These are phyloP conservation scores for Exophiala bonariae DNA, from an alignment of 2,329 filamentous ascomycete species.

Conservation along the genomic window DNA sequence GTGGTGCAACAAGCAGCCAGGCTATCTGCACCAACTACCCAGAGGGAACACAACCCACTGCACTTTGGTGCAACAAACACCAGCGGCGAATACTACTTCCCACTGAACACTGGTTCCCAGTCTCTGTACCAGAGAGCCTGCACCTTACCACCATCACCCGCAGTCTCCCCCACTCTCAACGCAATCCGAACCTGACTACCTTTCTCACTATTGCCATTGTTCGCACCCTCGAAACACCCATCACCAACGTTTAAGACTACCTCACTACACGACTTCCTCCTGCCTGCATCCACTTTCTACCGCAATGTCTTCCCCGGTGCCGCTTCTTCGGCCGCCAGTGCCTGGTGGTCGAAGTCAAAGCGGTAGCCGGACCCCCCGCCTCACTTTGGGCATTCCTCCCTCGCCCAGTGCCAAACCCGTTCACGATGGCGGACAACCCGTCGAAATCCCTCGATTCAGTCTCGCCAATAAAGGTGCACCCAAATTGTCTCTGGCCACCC, in stretches of 20 bases:
- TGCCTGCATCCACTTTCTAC: background rate
- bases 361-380: slow-evolving; percentile 68
- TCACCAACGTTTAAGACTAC: no score
- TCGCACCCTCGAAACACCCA: no score
- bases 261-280: background rate
- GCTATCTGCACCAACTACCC: slow-evolving; percentile 10
- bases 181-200: no score
- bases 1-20: slow-evolving; percentile 1
- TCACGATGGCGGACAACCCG: slow-evolving; percentile 47
- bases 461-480: slow-evolving; percentile 53
- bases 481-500: slow-evolving; percentile 81
- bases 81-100: slow-evolving; percentile 2
- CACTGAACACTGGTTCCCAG: slow-evolving; percentile 4
- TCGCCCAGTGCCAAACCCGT: slow-evolving; percentile 81
- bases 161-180: no score
- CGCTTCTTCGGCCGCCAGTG: slow-evolving; percentile 79
- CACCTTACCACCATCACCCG: no score
- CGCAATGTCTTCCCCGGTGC: slow-evolving; percentile 73
- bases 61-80: slow-evolving; percentile 13
- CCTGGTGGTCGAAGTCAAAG: slow-evolving; percentile 65
- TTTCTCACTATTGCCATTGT: no score
- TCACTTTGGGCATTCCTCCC: slow-evolving; percentile 86
- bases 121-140: no score
- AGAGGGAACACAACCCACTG: no score
- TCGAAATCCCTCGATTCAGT: slow-evolving; percentile 38